Conservation (phyloP, 768 basidiomycete genomes). For the Pleurotus cornucopiae region DNA sequence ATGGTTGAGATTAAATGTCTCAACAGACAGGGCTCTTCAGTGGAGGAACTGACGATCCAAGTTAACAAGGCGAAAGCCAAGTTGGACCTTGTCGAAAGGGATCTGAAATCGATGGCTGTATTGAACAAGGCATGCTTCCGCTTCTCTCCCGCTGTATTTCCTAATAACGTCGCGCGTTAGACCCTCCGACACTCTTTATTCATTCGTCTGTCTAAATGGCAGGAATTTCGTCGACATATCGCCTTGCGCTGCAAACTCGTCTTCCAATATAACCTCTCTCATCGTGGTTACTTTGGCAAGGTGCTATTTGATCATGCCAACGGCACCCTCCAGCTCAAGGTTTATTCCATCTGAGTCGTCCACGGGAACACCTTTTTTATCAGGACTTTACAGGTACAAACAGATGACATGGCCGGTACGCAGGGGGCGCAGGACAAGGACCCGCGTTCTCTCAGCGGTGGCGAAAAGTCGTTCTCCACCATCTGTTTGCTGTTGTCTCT, state of each 20-base stretch:
- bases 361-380: not conserved
- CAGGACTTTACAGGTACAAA: conserved; percentile 55
- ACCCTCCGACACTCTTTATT: conserved; percentile 63
- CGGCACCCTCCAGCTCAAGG: conserved; percentile 63
- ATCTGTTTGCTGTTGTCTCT: conserved; percentile 90
- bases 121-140: conserved; percentile 55
- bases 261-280: conserved; percentile 77
- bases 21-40: conserved; percentile 65
- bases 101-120: conserved; percentile 56
- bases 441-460: conserved; percentile 83
- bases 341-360: conserved; percentile 17
- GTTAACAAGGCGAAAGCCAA: conserved; percentile 60
- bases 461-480: conserved; percentile 96
- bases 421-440: conserved; percentile 72
- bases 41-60: conserved; percentile 74
- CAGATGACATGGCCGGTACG: conserved; percentile 70
- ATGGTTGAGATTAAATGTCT: conserved; percentile 2
- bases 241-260: conserved; percentile 82
- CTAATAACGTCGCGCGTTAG: conserved; percentile 30
- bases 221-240: conserved; percentile 83
- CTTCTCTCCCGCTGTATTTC: not conserved
- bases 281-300: conserved; percentile 88
- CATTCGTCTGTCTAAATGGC: conserved; percentile 70
- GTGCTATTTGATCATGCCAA: conserved; percentile 78
- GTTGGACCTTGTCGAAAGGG: conserved; percentile 54